Evolutionary conservation across 306 rosid species (phyloP), one percentile per base, ranked within the genome.

Genomic region (Alnus rubra): DNA sequence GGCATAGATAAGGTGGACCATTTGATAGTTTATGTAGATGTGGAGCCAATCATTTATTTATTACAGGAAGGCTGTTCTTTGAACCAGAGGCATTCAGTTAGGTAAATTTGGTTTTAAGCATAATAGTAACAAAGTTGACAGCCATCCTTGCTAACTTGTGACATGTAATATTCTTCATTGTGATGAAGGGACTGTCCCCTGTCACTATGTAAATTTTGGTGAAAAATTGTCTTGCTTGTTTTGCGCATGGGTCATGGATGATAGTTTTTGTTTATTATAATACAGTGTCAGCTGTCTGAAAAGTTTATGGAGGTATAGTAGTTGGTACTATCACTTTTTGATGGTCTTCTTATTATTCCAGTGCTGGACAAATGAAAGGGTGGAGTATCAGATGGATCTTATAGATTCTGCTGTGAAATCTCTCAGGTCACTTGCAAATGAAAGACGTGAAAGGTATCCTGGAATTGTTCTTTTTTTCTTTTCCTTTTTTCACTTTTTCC

Each of bases 381-480:
- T 75, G 69, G 98, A 94, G 85, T 69, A 33, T 65, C 89, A 90
- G 75, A 94, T 92, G 97, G 90, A 89, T 73, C 87, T 92, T 81
- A 49, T 89, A 12, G 97, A 91, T 80, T 85, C 92, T 62, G 77
- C 88, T 10, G 93, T 91, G 39, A 94, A 84, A 87, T 89, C 95
- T 81, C 88, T 92, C 44, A 86, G 98, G 83, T 91, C 97, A 67
- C 88, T 94, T 70, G 93, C 97, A 73, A 93, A 95, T 82, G 98
- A 94, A 89, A 92, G 86, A 73, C 95, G 95, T 52, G 97, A 92
- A 80, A 92, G 95, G 98, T 92, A 88, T 37, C 80, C 80, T 44
- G n/a, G 81, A 60, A 65, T 69, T 45, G 52, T 47, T 49, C 35
- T 81, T 73, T 81, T 3, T 48, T 49, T 11, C 23, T 37, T 31